Evolutionary conservation across 2,329 filamentous ascomycete species (phyloP), one percentile per base, ranked within the genome.

Genomic region (Ophiostoma ulmi): DNA sequence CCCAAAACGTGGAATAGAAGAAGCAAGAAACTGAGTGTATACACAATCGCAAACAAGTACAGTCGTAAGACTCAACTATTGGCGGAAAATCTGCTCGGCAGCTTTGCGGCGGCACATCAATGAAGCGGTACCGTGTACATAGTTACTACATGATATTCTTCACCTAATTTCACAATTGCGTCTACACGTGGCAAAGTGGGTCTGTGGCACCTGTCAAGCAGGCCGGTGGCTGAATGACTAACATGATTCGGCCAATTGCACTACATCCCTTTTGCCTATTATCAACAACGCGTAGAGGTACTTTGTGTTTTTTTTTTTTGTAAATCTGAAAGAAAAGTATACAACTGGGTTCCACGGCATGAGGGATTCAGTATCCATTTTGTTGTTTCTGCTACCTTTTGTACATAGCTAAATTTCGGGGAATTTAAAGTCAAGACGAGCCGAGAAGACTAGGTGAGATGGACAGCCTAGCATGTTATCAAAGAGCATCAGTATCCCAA

Each of bases 241-340:
- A 64, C 58, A 64, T 26, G 11, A 58, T 26, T 63, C 14, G 61
- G 61, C 61, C 61, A 65, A 65, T 63, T 35, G 58, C 26, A 63
- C 58, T 63, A 63, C 58, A 63, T 63, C 26, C 55, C 17, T 63
- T 63, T 35, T 65, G 35, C 61, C 63, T 65, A 39, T 39, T 58
- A 31, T 58, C n/a, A 26, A 26, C 52, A 58, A 26, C 44, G 44
- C 17, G 44, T 48, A 20, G 44, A 48, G n/a, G 8, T 20, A 48
- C 44, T 31, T 31, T 3, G 31, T 31, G 17, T 20, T 11, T 20
- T 17, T 48, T 20, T 11, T 20, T 48, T 20, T n/a, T 7, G 44
- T n/a, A 48, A 2, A n/a, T 5, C 3, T 20, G 17, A 48, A 48
- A 20, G 14, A 20, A 44, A 17, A 44, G 14, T 10, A 44, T 6